Evolutionary conservation across 23 red algal species (phyloP).

Genomic region (Gracilaria domingensis): DNA sequence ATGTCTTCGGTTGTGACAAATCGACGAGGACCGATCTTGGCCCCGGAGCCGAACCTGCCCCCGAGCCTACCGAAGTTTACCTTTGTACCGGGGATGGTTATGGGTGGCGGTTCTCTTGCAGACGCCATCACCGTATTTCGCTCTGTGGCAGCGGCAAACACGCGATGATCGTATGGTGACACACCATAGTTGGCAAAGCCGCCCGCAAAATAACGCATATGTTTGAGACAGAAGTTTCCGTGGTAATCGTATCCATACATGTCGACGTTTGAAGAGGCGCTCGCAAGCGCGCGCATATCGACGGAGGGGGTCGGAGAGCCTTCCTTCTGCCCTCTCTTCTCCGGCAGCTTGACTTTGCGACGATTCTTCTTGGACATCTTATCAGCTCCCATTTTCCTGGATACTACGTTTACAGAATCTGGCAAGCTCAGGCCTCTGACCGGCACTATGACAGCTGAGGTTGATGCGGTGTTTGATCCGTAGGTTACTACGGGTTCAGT

Average conservation of each 20-base stretch:
- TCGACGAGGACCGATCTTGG: slow-evolving; percentile 17
- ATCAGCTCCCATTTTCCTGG: slow-evolving; percentile 28
- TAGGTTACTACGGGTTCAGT: slow-evolving; percentile 51
- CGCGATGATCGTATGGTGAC: slow-evolving; percentile 91
- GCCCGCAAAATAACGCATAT: slow-evolving; percentile 89
- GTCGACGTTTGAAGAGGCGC: slow-evolving; percentile 54
- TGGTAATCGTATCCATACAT: slow-evolving; percentile 82
- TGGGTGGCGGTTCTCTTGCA: slow-evolving; percentile 42
- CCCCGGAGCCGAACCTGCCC: background rate
- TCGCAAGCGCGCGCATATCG: background rate
- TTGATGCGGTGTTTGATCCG: background rate
- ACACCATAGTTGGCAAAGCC: slow-evolving; percentile 90
- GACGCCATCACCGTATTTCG: slow-evolving; percentile 56
- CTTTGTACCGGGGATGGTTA: slow-evolving; percentile 27
- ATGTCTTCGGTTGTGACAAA: slow-evolving; percentile 36
- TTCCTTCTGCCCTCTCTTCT: slow-evolving; percentile 30
- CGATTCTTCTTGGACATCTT: slow-evolving; percentile 63
- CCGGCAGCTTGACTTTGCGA: slow-evolving; percentile 3
- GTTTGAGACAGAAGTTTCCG: slow-evolving; percentile 75
- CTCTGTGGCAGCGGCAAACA: slow-evolving; percentile 78
- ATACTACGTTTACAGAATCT: slow-evolving; percentile 32
- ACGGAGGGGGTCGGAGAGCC: slow-evolving; percentile 8
- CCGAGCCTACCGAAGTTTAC: slow-evolving; percentile 36
- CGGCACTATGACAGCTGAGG: slow-evolving; percentile 16
- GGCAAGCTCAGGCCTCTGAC: slow-evolving; percentile 50